Evolutionary conservation across 1,284 basidiomycete genomes (phyloP).

Genomic region (Phaffia rhodozyma): DNA sequence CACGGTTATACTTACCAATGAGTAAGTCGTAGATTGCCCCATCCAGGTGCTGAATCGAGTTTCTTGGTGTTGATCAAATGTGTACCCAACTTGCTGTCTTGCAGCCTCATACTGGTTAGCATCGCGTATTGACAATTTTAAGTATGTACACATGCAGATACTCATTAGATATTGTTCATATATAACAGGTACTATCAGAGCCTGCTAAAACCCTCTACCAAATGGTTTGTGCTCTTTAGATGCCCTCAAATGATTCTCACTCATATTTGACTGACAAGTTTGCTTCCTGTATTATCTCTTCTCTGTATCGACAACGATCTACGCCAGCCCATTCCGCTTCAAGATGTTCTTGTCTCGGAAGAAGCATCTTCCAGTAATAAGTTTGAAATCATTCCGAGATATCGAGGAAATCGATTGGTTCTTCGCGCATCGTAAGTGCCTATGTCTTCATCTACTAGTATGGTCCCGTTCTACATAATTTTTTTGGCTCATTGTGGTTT

Average conservation of each 20-base stretch:
- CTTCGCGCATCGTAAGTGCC: not conserved
- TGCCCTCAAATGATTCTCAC: not conserved
- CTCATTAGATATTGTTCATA: constrained; percentile 52
- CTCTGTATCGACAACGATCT: not conserved
- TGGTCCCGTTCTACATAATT: no score
- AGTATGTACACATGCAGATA: constrained; percentile 44
- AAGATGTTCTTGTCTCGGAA: constrained; percentile 32
- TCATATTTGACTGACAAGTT: constrained; percentile 37
- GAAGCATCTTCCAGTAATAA: constrained; percentile 31
- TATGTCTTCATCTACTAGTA: not conserved
- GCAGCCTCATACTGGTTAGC: constrained; percentile 10
- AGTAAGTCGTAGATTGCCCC: constrained; percentile 26
- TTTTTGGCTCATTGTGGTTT: not conserved
- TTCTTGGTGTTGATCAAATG: constrained; percentile 62
- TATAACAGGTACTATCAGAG: constrained; percentile 33
- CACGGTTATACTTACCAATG: constrained; percentile 58
- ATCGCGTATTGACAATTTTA: not conserved
- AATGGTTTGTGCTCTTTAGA: not conserved
- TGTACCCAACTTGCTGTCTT: constrained; percentile 68
- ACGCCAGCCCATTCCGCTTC: constrained; percentile 23
- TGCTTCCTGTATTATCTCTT: constrained; percentile 17
- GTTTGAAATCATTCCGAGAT: constrained; percentile 4
- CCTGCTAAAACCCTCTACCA: not conserved
- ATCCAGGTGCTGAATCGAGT: not conserved
- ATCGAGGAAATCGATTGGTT: not conserved